Evolutionary conservation across 1,139 yeast genomes (phyloP).

Genomic region (Taphrina deformans): DNA sequence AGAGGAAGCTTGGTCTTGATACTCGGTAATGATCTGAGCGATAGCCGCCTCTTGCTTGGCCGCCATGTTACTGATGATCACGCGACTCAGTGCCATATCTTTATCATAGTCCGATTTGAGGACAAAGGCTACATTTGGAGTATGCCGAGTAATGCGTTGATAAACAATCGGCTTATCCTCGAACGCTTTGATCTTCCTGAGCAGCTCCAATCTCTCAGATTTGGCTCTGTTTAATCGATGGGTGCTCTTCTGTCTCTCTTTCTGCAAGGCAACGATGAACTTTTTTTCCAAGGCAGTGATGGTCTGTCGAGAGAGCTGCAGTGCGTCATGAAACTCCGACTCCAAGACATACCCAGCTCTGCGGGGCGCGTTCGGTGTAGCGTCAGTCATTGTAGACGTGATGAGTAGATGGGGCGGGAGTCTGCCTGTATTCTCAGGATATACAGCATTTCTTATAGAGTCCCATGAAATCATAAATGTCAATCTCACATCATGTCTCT

Average conservation of each 20-base stretch:
- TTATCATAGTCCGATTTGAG: neutral
- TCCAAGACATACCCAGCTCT: neutral
- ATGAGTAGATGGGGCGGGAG: neutral
- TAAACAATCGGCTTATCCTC: neutral
- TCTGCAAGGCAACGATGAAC: neutral
- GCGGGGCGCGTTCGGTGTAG: neutral
- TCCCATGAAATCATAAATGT: too few species aligned
- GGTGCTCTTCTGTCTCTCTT: neutral
- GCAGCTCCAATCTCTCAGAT: neutral
- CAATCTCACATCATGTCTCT: neutral
- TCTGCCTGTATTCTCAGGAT: too few species aligned
- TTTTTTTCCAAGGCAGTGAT: neutral
- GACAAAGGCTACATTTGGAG: neutral
- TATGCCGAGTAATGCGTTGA: neutral
- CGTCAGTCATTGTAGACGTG: neutral
- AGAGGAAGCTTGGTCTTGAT: neutral
- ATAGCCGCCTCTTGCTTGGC: slow-evolving; percentile 1
- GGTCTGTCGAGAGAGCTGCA: neutral
- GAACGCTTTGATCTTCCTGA: neutral
- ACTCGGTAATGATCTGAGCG: neutral
- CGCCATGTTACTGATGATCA: neutral
- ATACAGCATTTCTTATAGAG: too few species aligned
- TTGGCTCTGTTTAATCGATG: neutral
- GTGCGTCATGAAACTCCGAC: neutral
- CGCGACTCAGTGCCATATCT: neutral